Base-by-base conservation (phyloP, 768 basidiomycete species). In the Mycena filopes region DNA sequence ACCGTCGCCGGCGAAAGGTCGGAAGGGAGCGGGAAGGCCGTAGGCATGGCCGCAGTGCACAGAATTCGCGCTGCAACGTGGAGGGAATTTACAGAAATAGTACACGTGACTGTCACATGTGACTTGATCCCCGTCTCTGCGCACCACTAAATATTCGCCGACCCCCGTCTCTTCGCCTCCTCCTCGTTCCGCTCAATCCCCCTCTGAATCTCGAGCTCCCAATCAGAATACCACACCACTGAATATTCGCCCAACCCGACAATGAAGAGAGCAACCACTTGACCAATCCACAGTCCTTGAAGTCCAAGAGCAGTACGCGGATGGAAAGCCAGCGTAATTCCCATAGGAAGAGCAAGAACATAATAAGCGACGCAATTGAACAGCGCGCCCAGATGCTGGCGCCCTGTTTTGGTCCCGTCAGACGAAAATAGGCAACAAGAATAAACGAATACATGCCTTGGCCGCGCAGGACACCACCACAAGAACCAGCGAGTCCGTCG, bases 271-370 rank as follows among this genome's bases (percentile, higher is more conserved):
- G 87, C 92, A 25, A 92, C 79, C 31, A 91, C 90, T 74, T 93
- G 92, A 74, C 94, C 95, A 51, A 92, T 85, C 95, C 95, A 96
- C 13, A 96, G 81, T 16, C 95, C 95, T 49, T 83, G 78, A 18
- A 96, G 81, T 1, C 83, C 88, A 21, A 80, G 72, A 42, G 70
- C 40, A 62, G 80, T 80, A 21, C 75, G 72, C 4, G 72, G 69
- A 70, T 82, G 80, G 75, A 94, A 94, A 7, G 91, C 83, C 15
- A 95, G 84, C 67, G 85, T 89, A 51, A 94, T 81, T 10, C 92
- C 94, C 60, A 93, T 80, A 0, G 94, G 93, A 28, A 95, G 85
- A 28, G 93, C 91, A 75, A 94, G 77, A 38, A 89, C 76, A 70
- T 95, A 95, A 76, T 95, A 95, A 1, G 91, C 90, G 18, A 91